Conservation (phyloP, 306 rosid genomes). For the Luffa acutangula region DNA sequence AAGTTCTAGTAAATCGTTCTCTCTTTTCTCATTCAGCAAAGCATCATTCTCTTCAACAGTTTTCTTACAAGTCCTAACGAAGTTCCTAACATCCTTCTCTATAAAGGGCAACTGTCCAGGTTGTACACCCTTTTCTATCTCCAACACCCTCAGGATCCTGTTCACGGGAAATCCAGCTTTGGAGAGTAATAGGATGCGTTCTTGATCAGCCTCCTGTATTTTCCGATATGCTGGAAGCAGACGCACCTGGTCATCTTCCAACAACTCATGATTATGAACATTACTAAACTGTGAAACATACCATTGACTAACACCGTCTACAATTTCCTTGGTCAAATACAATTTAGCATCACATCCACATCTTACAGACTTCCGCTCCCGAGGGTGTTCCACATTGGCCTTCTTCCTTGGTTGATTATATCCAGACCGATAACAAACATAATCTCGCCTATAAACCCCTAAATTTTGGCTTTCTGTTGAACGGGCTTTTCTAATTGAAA, state of each 20-base stretch:
- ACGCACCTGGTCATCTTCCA: constrained; percentile 67
- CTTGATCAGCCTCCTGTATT: constrained; percentile 52
- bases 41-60: constrained; percentile 56
- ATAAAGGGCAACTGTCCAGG: constrained; percentile 57
- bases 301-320: constrained; percentile 47
- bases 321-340: constrained; percentile 56
- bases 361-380: constrained; percentile 58
- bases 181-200: constrained; percentile 47
- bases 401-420: constrained; percentile 63
- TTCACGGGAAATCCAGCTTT: constrained; percentile 69
- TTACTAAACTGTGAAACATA: constrained; percentile 60
- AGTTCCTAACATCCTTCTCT: constrained; percentile 66
- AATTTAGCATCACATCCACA: constrained; percentile 68
- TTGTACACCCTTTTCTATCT: constrained; percentile 55
- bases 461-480: constrained; percentile 60
- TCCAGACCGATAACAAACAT: constrained; percentile 63
- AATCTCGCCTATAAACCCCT: constrained; percentile 55
- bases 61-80: constrained; percentile 57
- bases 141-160: constrained; percentile 48
- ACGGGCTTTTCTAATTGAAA: constrained; percentile 59
- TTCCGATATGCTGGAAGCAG: constrained; percentile 65
- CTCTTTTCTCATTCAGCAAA: constrained; percentile 48
- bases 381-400: constrained; percentile 58
- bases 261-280: constrained; percentile 55
- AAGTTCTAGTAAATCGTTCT: constrained; percentile 47